phyloP scores from a whole-genome alignment of 768 basidiomycete genomes.

The Cyclocybe cylindracea region DNA sequence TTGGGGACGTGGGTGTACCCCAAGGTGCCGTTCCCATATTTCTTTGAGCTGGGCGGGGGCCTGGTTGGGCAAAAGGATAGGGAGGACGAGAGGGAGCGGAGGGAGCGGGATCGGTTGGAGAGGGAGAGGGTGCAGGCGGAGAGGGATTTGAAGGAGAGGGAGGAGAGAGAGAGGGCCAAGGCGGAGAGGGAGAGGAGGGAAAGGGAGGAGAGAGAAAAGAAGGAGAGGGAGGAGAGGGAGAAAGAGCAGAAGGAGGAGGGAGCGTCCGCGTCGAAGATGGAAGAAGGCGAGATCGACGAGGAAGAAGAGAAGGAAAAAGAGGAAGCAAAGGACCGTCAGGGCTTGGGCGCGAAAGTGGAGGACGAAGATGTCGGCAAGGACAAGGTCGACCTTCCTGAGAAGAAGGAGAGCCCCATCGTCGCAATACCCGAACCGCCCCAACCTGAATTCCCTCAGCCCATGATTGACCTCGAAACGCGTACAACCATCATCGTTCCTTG shows the following conservation, averaged over 20 bases:
- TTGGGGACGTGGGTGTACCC: constrained; percentile 64
- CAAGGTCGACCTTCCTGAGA: neutral
- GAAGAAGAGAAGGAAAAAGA: constrained; percentile 16
- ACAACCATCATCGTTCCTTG: constrained; percentile 62
- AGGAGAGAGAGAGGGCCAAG: too few species aligned
- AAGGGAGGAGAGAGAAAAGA: constrained; percentile 17
- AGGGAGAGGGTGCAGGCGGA: constrained; percentile 16
- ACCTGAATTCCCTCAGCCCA: constrained; percentile 16
- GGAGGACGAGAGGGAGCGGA: constrained; percentile 18
- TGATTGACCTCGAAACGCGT: constrained; percentile 44
- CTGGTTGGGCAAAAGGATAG: constrained; percentile 20
- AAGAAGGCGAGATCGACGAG: constrained; percentile 16
- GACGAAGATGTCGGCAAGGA: constrained; percentile 1
- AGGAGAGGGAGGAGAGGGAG: constrained; percentile 16
- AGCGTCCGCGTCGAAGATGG: constrained; percentile 14
- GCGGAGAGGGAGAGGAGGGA: too few species aligned
- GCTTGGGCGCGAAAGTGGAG: neutral
- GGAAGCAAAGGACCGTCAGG: neutral
- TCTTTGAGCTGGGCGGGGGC: constrained; percentile 38
- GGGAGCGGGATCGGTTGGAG: constrained; percentile 11
- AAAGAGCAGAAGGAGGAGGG: constrained; percentile 13
- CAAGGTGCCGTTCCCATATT: constrained; percentile 58
- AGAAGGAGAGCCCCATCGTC: neutral
- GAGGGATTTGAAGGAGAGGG: constrained; percentile 15
- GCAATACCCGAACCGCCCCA: constrained; percentile 5